These are phyloP conservation scores for Aspergillus persii DNA, from an alignment of 2,329 filamentous ascomycete genomes.

Conservation along the genomic window DNA sequence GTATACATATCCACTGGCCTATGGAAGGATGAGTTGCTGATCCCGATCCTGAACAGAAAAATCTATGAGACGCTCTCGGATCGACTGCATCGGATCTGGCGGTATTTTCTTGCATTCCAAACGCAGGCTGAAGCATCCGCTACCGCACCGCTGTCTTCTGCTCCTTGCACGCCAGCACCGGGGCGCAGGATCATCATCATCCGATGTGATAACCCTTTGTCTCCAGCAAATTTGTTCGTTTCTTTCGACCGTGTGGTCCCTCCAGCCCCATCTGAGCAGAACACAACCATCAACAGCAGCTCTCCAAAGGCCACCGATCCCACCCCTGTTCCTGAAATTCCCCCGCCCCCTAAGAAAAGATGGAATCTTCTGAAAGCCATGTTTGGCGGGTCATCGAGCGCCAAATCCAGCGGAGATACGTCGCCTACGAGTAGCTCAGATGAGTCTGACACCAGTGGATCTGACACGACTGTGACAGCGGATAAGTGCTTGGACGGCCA, in stretches of 20 bases:
- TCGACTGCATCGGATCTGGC: constrained; percentile 71
- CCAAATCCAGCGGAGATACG: constrained; percentile 44
- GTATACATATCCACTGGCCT: constrained; percentile 31
- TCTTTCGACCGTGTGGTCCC: constrained; percentile 62
- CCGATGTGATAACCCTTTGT: constrained; percentile 67
- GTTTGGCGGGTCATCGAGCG: constrained; percentile 46
- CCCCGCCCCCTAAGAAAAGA: constrained; percentile 38
- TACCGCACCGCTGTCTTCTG: constrained; percentile 65
- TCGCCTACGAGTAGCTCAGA: constrained; percentile 40
- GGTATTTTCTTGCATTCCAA: constrained; percentile 74
- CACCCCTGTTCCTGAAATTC: constrained; percentile 16
- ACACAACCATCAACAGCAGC: constrained; percentile 23
- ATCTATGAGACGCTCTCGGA: constrained; percentile 68
- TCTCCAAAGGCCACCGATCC: not conserved
- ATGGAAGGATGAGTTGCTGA: constrained; percentile 8
- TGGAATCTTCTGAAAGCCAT: constrained; percentile 54
- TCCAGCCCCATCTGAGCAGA: constrained; percentile 31
- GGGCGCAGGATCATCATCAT: constrained; percentile 86
- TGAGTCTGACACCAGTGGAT: constrained; percentile 30
- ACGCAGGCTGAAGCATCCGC: constrained; percentile 61
- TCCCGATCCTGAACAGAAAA: constrained; percentile 48
- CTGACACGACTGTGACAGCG: constrained; percentile 24
- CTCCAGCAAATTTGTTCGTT: constrained; percentile 55
- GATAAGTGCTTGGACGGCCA: constrained; percentile 30
- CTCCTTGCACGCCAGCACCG: constrained; percentile 80